Evolutionary conservation across 2,329 filamentous ascomycete genomes (phyloP), one percentile per base, ranked within the genome.

Genomic region (Claviceps sp.): DNA sequence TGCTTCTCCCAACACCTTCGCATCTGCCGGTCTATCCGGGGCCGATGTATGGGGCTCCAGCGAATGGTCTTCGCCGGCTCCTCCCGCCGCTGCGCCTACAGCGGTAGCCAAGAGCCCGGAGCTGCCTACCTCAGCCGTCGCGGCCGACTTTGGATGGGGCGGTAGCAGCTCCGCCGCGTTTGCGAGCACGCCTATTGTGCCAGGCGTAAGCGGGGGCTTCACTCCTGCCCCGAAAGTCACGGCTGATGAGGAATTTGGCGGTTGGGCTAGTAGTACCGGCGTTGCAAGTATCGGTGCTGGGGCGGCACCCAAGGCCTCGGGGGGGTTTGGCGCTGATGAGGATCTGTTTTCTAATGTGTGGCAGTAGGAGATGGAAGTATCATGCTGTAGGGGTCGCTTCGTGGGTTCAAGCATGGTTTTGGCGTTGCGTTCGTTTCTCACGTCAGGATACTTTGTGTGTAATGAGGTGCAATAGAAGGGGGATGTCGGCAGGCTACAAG

Each of bases 311-410:
- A 79, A 85, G 68, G 71, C 82, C 37, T 69, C 76, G 26, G 70
- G 75, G 22, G 78, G 78, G 14, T 79, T 83, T 58, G 82, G 78
- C 20, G 80, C 76, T 50, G 82, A 80, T 51, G 91, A 96, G 58
- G 91, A 97, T 70, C 67, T 97, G 61, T 97, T 97, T 68, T 89
- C 85, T 36, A 97, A 97, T 67, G 91, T 97, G 48, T 97, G 91
- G 91, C 79, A 89, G 71, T 96, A 68, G 49, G 16, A 7, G 26
- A 17, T 11, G 11, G 8, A 6, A 39, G 13, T 22, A 2, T 9
- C 22, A 45, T 16, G 26, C 44, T 43, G 42, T 20, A 47, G 20
- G 43, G 5, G 20, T 43, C 11, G 9, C 9, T n/a, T 26, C 11
- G 14, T 39, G 5, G 4, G 34, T 57, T 53, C 50, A 55, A 57